Percentiles rank a stretch among this genome's conserved stretches.
Conservation (phyloP, 371 early-diverging fungal species). For the Mortierella sp. region DNA sequence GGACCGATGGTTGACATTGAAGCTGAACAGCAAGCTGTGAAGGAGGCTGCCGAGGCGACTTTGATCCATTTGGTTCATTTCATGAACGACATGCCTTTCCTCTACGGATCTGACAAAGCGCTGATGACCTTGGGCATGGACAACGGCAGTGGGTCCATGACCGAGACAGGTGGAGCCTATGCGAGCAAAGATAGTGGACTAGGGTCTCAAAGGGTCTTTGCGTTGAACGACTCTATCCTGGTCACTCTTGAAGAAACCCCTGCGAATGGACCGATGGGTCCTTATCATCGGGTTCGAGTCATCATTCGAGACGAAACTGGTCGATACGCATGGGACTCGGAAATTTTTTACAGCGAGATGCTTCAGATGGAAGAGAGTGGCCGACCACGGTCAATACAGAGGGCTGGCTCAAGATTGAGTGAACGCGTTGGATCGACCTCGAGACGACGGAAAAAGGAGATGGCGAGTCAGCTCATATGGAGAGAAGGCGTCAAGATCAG, state of each 20-base stretch:
- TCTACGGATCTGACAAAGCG: constrained; percentile 15
- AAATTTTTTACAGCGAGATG: constrained; percentile 68
- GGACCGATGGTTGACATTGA: constrained; percentile 28
- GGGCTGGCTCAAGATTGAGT: constrained; percentile 32
- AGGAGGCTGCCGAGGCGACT: constrained; percentile 51
- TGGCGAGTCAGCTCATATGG: constrained; percentile 52
- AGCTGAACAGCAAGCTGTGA: constrained; percentile 34
- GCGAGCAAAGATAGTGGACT: constrained; percentile 13
- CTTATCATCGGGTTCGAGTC: constrained; percentile 60
- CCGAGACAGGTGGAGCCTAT: neutral
- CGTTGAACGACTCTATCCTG: constrained; percentile 56
- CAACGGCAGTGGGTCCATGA: neutral
- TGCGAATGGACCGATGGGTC: constrained; percentile 29
- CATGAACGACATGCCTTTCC: constrained; percentile 27
- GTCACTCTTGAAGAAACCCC: constrained; percentile 55
- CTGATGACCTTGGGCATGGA: constrained; percentile 34
- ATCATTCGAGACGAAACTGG: constrained; percentile 84
- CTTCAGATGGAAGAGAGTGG: constrained; percentile 22
- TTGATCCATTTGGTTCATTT: constrained; percentile 47
- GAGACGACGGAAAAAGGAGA: constrained; percentile 38
- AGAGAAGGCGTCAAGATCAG: constrained; percentile 38
- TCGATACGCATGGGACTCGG: constrained; percentile 84
- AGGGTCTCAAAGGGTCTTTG: constrained; percentile 48
- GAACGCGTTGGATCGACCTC: constrained; percentile 34
- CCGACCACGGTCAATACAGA: constrained; percentile 25